A percentile compares a stretch with the other conserved stretches of the same genome.
Conservation (phyloP, 75 land plant species). For the Picea glauca region DNA sequence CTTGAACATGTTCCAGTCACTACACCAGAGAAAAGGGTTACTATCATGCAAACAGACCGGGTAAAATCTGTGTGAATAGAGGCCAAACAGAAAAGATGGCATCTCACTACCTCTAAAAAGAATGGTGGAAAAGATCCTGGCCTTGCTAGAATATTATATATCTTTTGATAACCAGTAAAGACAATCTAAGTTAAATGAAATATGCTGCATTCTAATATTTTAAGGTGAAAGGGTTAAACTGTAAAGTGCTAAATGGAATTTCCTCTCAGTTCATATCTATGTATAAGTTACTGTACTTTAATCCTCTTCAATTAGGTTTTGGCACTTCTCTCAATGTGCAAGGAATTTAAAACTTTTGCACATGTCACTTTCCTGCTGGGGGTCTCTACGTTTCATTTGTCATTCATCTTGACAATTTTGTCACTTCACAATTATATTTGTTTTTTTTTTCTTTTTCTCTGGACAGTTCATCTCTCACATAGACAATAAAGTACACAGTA, state of each 20-base stretch:
- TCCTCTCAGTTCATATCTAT: too few species aligned
- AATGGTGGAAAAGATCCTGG: background rate
- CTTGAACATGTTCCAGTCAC: background rate
- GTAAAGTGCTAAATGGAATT: background rate
- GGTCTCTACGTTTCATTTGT: too few species aligned
- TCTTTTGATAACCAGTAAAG: background rate
- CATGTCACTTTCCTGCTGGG: too few species aligned
- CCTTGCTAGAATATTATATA: background rate
- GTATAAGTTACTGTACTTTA: too few species aligned
- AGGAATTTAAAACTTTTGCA: too few species aligned
- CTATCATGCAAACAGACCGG: background rate
- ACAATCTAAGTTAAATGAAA: background rate
- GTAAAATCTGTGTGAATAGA: background rate
- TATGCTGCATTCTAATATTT: slow-evolving; percentile 2
- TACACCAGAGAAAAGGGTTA: background rate
- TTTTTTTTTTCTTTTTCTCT: too few species aligned
- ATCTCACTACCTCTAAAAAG: background rate
- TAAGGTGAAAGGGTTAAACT: background rate
- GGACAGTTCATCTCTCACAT: too few species aligned
- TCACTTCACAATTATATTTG: too few species aligned
- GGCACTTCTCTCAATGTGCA: too few species aligned
- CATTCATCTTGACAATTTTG: too few species aligned
- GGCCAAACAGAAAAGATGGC: background rate
- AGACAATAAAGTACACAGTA: too few species aligned
- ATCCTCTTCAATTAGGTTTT: too few species aligned